Percentiles rank a stretch among this genome's conserved stretches.
phyloP scores from a whole-genome alignment of 2,329 filamentous ascomycete genomes.

The Phialophora expanda region DNA sequence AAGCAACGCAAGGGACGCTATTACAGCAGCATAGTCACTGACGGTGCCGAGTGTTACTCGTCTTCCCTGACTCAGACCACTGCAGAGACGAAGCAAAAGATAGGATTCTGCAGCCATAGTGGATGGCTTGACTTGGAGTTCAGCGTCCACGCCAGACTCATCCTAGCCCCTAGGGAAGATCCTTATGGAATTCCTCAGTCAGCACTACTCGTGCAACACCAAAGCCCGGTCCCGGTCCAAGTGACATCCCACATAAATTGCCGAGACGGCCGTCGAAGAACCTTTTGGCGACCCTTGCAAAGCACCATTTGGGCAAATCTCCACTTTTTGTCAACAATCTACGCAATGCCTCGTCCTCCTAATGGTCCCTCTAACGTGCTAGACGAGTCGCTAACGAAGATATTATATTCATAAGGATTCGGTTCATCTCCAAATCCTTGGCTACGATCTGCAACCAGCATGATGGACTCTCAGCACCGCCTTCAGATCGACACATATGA shows the following conservation, averaged over 20 bases:
- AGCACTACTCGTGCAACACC: constrained; percentile 5
- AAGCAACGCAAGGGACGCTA: constrained; percentile 5
- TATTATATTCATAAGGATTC: not conserved
- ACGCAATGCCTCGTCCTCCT: not conserved
- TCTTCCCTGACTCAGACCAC: not conserved
- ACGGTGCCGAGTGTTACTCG: not conserved
- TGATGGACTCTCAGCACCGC: not conserved
- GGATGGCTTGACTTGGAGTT: not conserved
- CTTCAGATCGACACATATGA: constrained; percentile 1
- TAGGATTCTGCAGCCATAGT: not conserved
- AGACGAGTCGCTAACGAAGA: not conserved
- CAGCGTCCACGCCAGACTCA: not conserved
- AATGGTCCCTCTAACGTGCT: not conserved
- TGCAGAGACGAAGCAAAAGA: not conserved
- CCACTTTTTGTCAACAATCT: not conserved
- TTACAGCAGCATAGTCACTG: not conserved
- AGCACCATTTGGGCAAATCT: not conserved
- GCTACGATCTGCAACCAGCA: not conserved
- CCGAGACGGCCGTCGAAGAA: not conserved
- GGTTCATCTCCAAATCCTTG: not conserved
- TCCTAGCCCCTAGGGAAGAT: not conserved
- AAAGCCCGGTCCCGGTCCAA: not conserved
- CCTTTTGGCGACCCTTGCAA: not conserved
- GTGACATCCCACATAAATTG: not conserved
- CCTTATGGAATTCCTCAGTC: constrained; percentile 11